Evolutionary conservation across 805 yeast genomes (phyloP), one percentile per base, ranked within the genome.

Genomic region (Starmerella geochares): DNA sequence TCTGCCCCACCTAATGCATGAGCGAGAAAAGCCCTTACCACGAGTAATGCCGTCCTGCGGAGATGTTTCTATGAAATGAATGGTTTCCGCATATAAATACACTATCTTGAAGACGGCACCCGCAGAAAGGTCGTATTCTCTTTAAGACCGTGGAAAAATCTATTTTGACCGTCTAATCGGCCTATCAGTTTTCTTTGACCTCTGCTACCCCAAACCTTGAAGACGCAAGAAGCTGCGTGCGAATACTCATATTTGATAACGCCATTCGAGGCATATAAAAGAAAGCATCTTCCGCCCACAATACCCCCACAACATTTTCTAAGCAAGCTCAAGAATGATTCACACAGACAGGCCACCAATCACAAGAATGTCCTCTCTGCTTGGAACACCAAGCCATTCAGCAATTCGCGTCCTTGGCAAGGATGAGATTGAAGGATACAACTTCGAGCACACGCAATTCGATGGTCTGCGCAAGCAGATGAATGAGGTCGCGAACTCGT

Each of bases 381-480:
- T 61, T 14, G 63, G 63, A 14, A 62, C 59, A 4, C 62, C 63
- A 1, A 54, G 63, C 47, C 60, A 54, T 36, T 43, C 54, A 25
- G 60, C 59, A 47, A 55, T 63, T 39, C 54, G 52, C 2, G 46
- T 58, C 32, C 54, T 59, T 28, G 46, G 47, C 4, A 46, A 41
- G 42, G 47, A 44, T 21, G 53, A 54, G 25, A 38, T 50, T 16
- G 53, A 53, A 31, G 96, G 87, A 55, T 90, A 87, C 72, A 78
- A 79, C 54, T 42, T 53, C 28, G 47, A 32, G 20, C 76, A 83
- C 46, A 72, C 79, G 47, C 81, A 83, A 4, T 90, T 86, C 62
- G 75, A 79, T 21, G 95, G 88, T 31, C 86, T 84, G 64, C 83
- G 80, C 62, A 73, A 76, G 43, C 97, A 92, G 66, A 76, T 81